Percentiles rank a stretch among this genome's conserved stretches.
phyloP scores from a whole-genome alignment of 345 rosid genomes.

The Eucalyptus erythrocorys region DNA sequence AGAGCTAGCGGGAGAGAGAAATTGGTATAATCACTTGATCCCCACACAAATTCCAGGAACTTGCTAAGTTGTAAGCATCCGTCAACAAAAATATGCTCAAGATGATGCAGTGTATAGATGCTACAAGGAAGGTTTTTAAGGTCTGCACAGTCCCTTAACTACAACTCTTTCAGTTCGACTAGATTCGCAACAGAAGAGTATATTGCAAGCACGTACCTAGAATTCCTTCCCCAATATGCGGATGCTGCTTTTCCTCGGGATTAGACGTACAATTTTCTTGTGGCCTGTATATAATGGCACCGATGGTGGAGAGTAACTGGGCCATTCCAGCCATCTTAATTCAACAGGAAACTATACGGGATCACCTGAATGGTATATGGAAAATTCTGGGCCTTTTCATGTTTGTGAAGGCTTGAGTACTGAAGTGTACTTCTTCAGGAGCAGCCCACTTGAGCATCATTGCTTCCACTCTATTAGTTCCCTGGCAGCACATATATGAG shows the following conservation, averaged over 20 bases:
- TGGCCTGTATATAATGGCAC: background rate
- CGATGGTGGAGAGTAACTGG: no score
- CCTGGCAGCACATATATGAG: no score
- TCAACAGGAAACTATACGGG: no score
- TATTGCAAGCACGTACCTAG: background rate
- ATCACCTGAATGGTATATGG: no score
- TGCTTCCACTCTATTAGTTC: no score
- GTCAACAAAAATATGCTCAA: background rate
- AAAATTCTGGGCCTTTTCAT: no score
- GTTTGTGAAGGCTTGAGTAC: no score
- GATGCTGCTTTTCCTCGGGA: background rate
- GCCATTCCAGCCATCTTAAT: no score
- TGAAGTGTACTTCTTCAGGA: no score
- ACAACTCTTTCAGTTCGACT: background rate
- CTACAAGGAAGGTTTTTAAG: background rate
- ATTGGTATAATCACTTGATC: background rate
- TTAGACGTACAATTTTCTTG: background rate
- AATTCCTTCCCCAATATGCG: background rate
- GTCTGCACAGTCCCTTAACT: background rate
- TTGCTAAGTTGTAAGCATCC: background rate
- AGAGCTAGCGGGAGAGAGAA: background rate
- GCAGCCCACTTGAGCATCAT: no score
- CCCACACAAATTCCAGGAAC: background rate
- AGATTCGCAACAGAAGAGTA: background rate
- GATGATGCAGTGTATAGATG: background rate